phyloP scores from a whole-genome alignment of 805 yeast species.

The Ogataea saltuana region DNA sequence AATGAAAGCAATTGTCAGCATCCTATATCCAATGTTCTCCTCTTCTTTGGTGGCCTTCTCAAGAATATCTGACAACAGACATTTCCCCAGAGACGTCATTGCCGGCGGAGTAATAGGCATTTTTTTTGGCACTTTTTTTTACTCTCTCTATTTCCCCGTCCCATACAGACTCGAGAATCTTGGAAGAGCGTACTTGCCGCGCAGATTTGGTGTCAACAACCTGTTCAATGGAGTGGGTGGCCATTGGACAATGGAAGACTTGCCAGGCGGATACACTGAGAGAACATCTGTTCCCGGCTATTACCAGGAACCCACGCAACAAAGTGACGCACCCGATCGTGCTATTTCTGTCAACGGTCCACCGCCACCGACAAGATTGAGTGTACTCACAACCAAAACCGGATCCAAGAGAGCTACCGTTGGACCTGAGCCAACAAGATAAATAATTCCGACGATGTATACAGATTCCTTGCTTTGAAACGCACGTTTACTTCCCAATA shows the following conservation, averaged over 20 bases:
- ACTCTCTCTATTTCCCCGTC: conserved; percentile 44
- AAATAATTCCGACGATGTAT: neutral
- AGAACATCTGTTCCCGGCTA: conserved; percentile 27
- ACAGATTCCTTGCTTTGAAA: conserved; percentile 3
- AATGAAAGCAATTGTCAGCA: conserved; percentile 34
- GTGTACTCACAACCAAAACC: conserved; percentile 11
- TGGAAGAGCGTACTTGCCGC: conserved; percentile 47
- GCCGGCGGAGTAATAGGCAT: conserved; percentile 43
- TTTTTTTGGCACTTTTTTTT: conserved; percentile 35
- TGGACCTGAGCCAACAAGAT: neutral
- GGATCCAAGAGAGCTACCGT: conserved; percentile 6
- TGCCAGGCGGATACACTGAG: conserved; percentile 31
- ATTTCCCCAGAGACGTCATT: conserved; percentile 42
- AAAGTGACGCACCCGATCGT: neutral
- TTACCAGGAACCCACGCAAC: conserved; percentile 12
- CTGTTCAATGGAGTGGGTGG: conserved; percentile 35
- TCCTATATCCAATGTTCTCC: conserved; percentile 37
- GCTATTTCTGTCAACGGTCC: neutral
- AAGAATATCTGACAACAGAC: conserved; percentile 50
- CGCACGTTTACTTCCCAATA: conserved; percentile 70
- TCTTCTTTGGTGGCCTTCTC: conserved; percentile 41
- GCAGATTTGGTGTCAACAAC: conserved; percentile 35
- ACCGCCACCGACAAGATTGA: conserved; percentile 13
- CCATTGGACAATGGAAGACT: conserved; percentile 39
- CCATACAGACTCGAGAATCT: conserved; percentile 29